Evolutionary conservation across 495 filamentous ascomycete species (phyloP), one percentile per base, ranked within the genome.

Genomic region (Lophiostoma macrostomum): DNA sequence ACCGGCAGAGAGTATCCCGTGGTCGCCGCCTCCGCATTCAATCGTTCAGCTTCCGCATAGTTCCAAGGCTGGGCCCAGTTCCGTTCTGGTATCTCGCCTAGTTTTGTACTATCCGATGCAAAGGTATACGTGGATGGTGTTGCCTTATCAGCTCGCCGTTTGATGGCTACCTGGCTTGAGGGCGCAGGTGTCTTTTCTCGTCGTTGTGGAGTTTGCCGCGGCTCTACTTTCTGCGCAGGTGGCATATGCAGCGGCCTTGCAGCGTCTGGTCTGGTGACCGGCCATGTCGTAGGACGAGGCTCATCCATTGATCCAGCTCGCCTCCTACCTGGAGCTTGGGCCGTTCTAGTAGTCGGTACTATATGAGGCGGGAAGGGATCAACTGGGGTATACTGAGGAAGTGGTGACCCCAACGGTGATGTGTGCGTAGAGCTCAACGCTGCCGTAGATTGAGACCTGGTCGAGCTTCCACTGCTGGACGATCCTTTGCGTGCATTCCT

Each of bases 1-100:
- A 42, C 41, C 29, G 37, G 18, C 52, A 27, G 6, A 18, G 30
- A 37, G 28, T 39, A 36, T 19, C 60, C 60, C 57, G 50, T 51
- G n/a, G 13, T 52, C 43, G 50, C 34, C n/a, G 67, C 67, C 43
- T 69, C 53, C 5, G 37, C 38, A 42, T 71, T 71, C 53, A 60
- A 44, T 27, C 64, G 24, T 10, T 58, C 65, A 46, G 65, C 65
- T 13, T 58, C 67, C 34, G 57, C 67, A 24, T 60, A 68, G 43
- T 71, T 60, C 45, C 42, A 65, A 1, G 69, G 68, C 50, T 31
- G 43, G 0, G 56, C 42, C 70, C 70, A 73, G 16, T 67, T 66
- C n/a, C 66, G 60, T 49, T 69, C 39, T 4, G 70, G 70, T 13
- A 73, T 70, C 54, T 73, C 70, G 27, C 70, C 70, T 13, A 73